phyloP scores from a whole-genome alignment of 2,329 filamentous ascomycete genomes.

The Trichoderma hamatum region DNA sequence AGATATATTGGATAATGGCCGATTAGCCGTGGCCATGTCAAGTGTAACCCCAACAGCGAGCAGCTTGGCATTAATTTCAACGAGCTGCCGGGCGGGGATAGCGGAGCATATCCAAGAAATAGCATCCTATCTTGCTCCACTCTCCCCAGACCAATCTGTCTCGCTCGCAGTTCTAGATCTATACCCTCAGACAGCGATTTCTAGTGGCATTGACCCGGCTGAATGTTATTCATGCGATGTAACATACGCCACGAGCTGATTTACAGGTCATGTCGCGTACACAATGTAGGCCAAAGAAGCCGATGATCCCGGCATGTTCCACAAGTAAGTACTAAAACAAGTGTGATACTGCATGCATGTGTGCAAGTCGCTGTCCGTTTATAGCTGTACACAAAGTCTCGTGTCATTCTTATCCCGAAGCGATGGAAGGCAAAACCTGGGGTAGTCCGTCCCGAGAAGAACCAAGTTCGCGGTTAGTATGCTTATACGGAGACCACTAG shows the following conservation, averaged over 20 bases:
- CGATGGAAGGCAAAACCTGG: conserved; percentile 10
- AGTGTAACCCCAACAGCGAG: not conserved
- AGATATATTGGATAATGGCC: not conserved
- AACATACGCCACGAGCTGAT: not conserved
- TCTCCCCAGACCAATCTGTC: not conserved
- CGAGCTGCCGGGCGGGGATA: not conserved
- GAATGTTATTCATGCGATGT: not conserved
- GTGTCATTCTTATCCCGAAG: conserved; percentile 16
- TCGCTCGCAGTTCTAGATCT: not conserved
- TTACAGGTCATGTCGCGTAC: not conserved
- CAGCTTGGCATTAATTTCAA: not conserved
- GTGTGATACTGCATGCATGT: no score
- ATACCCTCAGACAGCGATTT: not conserved
- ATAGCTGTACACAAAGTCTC: not conserved
- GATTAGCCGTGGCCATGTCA: not conserved
- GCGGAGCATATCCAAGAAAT: not conserved
- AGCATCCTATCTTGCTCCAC: not conserved
- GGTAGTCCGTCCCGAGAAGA: not conserved
- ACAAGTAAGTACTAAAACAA: not conserved
- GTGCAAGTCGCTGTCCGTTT: not conserved
- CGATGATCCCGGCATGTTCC: conserved; percentile 6
- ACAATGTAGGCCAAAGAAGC: conserved; percentile 10
- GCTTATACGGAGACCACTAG: not conserved
- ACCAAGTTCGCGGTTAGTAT: not conserved
- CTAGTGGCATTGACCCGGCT: not conserved